A percentile compares a stretch with the other conserved stretches of the same genome.
phyloP scores from a whole-genome alignment of 1,139 yeast species.

The Blastobotrys ciferrii region DNA sequence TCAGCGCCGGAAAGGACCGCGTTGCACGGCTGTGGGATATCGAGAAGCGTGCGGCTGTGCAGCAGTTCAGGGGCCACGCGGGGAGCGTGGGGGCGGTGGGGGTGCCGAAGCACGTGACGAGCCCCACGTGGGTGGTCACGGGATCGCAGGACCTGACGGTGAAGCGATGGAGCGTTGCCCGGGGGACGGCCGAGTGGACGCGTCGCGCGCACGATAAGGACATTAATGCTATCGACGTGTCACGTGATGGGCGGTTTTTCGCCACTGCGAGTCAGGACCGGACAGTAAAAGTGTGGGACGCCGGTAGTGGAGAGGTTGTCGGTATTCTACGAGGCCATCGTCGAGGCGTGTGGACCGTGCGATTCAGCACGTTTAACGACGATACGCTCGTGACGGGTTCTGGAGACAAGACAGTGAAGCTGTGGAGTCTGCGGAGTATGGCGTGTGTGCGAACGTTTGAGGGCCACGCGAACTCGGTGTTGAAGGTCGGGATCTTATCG shows the following conservation, averaged over 20 bases:
- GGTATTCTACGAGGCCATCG: conserved; percentile 87
- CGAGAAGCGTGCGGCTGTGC: conserved; percentile 19
- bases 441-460: conserved; percentile 80
- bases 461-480: conserved; percentile 92
- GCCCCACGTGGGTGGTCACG: conserved; percentile 73
- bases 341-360: conserved; percentile 91
- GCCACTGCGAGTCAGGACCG: conserved; percentile 98
- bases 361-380: conserved; percentile 77
- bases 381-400: conserved; percentile 67
- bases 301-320: conserved; percentile 74
- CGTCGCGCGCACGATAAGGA: conserved; percentile 97
- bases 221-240: conserved; percentile 79
- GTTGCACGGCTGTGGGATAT: conserved; percentile 81
- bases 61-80: conserved; percentile 70
- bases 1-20: conserved; percentile 90
- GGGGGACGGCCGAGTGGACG: conserved; percentile 66
- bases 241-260: conserved; percentile 83
- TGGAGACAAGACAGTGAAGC: conserved; percentile 86
- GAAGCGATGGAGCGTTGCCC: conserved; percentile 67
- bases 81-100: conserved; percentile 83
- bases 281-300: conserved; percentile 84
- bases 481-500: conserved; percentile 70
- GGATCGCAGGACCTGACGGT: conserved; percentile 89
- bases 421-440: conserved; percentile 83
- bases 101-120: conserved; percentile 54